Percentiles rank a stretch among this genome's conserved stretches.
Conservation (phyloP, 306 rosid species). For the Pueraria montana region DNA sequence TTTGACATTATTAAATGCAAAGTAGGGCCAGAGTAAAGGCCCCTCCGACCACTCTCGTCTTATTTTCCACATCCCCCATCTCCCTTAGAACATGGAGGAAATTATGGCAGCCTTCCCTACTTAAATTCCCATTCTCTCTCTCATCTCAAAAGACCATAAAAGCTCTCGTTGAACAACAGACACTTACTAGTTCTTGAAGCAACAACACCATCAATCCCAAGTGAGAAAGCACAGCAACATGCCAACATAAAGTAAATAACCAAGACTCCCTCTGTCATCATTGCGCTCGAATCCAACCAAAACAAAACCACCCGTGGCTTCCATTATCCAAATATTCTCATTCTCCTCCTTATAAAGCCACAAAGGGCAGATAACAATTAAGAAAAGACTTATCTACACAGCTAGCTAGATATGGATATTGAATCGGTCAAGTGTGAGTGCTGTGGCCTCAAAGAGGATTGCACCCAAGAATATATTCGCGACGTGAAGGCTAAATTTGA, state of each 20-base stretch:
- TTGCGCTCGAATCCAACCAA: conserved; percentile 24
- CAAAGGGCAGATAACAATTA: neutral
- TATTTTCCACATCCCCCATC: conserved; percentile 70
- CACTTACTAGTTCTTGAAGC: conserved; percentile 57
- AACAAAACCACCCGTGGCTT: conserved; percentile 33
- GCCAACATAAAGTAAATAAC: conserved; percentile 17
- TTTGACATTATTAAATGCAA: conserved; percentile 40
- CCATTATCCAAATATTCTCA: conserved; percentile 10
- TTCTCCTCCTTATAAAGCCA: neutral
- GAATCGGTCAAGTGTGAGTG: conserved; percentile 89
- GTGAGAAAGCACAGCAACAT: conserved; percentile 40
- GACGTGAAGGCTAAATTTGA: conserved; percentile 80
- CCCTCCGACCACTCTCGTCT: conserved; percentile 70
- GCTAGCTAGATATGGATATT: conserved; percentile 60
- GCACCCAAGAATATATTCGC: conserved; percentile 78
- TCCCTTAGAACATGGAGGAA: conserved; percentile 91
- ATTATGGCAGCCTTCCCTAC: conserved; percentile 73
- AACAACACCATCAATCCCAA: conserved; percentile 51
- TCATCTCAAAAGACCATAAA: conserved; percentile 48
- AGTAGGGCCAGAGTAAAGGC: conserved; percentile 45
- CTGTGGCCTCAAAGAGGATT: conserved; percentile 91
- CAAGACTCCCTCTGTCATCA: conserved; percentile 47
- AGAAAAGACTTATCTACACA: neutral
- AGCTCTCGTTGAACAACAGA: conserved; percentile 47
- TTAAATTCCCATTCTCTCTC: conserved; percentile 45